Evolutionary conservation across 2,329 filamentous ascomycete species (phyloP).

Genomic region (Trichoderma harzianum): DNA sequence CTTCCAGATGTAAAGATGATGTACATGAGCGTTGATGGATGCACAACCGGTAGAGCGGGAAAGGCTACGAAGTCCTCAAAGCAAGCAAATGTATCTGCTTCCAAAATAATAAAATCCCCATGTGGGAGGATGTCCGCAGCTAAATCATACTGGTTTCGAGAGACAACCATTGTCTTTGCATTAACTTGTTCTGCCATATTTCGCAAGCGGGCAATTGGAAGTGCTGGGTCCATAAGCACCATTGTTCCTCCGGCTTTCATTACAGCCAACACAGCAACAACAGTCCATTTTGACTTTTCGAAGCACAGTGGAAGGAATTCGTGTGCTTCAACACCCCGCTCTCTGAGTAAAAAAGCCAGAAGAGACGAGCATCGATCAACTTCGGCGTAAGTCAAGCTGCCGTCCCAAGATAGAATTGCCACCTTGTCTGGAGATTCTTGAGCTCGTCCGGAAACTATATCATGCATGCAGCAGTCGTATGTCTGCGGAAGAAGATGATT

Average conservation of each 20-base stretch:
- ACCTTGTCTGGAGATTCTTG: not conserved
- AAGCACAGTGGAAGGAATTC: conserved; percentile 31
- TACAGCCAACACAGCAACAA: conserved; percentile 31
- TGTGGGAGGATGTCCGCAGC: not conserved
- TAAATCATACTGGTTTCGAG: not conserved
- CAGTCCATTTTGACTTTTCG: conserved; percentile 32
- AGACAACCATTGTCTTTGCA: not conserved
- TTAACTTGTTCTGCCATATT: not conserved
- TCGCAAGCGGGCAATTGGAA: not conserved
- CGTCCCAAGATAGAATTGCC: conserved; percentile 17
- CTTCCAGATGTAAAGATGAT: conserved; percentile 10
- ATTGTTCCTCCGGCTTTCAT: conserved; percentile 35
- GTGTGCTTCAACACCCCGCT: conserved; percentile 7
- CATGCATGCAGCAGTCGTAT: not conserved
- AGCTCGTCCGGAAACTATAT: not conserved
- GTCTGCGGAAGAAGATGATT: not conserved
- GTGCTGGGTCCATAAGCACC: conserved; percentile 30
- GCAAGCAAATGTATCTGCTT: not conserved
- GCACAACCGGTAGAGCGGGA: not conserved
- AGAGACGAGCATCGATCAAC: not conserved
- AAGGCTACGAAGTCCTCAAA: not conserved
- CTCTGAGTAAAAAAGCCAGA: not conserved
- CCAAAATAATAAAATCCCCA: not conserved
- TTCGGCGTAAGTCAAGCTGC: conserved; percentile 10
- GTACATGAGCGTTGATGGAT: not conserved